phyloP scores from a whole-genome alignment of 1,284 basidiomycete genomes.

The Ceraceosorus guamensis region DNA sequence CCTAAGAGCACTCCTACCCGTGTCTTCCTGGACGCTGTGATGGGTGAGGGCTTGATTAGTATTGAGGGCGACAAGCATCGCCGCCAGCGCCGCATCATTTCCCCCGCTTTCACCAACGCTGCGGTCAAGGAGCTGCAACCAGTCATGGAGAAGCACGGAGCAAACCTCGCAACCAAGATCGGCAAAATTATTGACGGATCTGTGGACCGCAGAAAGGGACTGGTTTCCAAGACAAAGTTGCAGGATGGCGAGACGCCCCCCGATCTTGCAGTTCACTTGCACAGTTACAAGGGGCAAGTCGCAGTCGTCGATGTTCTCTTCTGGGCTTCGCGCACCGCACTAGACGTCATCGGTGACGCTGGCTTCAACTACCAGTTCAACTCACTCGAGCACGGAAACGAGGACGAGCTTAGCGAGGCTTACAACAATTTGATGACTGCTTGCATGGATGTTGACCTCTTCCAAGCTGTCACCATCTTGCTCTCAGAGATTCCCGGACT shows the following conservation, averaged over 20 bases:
- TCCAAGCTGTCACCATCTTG: slow-evolving; percentile 22
- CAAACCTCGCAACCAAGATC: slow-evolving; percentile 16
- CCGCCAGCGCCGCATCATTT: slow-evolving; percentile 35
- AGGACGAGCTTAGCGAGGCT: slow-evolving; percentile 20
- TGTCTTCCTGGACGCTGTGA: slow-evolving; percentile 20
- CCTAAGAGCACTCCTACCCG: slow-evolving; percentile 53
- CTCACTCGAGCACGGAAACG: slow-evolving; percentile 7
- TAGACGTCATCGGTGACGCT: slow-evolving; percentile 10
- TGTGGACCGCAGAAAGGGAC: not conserved
- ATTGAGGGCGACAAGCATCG: slow-evolving; percentile 39
- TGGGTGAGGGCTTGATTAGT: slow-evolving; percentile 41
- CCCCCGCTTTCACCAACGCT: slow-evolving; percentile 35
- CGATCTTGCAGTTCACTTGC: not conserved
- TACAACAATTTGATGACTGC: slow-evolving; percentile 25
- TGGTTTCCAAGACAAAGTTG: not conserved
- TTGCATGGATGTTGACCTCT: slow-evolving; percentile 14
- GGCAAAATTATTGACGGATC: slow-evolving; percentile 17
- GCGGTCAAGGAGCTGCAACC: slow-evolving; percentile 34
- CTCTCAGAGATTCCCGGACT: slow-evolving; percentile 27
- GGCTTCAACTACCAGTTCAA: slow-evolving; percentile 10
- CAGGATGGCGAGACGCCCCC: not conserved
- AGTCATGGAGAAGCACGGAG: slow-evolving; percentile 24
- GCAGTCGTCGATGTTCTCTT: slow-evolving; percentile 24
- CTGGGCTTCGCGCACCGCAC: slow-evolving; percentile 15
- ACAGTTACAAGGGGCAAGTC: not conserved